Evolutionary conservation across 208 protist genomes (phyloP).

Genomic region (Trypanosoma melophagium): DNA sequence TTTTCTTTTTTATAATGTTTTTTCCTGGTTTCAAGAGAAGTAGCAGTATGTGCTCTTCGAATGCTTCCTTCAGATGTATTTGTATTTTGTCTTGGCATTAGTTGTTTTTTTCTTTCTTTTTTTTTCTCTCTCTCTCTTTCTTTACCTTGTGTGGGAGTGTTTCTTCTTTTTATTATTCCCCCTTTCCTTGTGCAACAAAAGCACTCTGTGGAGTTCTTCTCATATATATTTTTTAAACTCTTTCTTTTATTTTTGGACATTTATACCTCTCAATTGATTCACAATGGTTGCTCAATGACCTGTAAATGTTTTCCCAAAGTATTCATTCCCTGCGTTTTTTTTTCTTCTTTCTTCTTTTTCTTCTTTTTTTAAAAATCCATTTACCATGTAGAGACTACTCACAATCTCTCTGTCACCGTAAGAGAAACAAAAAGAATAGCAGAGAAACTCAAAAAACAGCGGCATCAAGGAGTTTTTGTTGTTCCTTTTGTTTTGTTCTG

Average conservation of each 20-base stretch:
- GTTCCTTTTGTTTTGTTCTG: background rate
- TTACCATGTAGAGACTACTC: background rate
- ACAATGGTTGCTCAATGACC: background rate
- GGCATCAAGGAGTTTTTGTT: background rate
- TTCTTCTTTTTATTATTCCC: too few species aligned
- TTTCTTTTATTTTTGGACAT: background rate
- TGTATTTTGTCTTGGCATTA: too few species aligned
- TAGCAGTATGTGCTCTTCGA: too few species aligned
- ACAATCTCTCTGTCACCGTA: background rate
- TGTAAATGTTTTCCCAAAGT: background rate
- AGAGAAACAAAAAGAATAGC: background rate
- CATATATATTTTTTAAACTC: slow-evolving; percentile 5
- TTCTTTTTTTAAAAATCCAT: background rate
- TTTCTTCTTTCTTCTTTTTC: slow-evolving; percentile 10
- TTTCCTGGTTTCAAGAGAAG: too few species aligned
- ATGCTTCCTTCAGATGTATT: too few species aligned
- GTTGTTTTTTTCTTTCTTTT: too few species aligned
- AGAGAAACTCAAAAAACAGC: background rate
- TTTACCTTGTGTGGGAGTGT: too few species aligned
- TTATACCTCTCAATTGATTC: background rate
- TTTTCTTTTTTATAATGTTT: too few species aligned
- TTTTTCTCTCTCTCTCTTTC: too few species aligned
- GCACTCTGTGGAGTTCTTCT: background rate
- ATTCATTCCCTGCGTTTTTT: background rate
- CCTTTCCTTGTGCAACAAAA: too few species aligned